phyloP scores from a whole-genome alignment of 2,329 filamentous ascomycete genomes.

The Neofusicoccum umdonicola region DNA sequence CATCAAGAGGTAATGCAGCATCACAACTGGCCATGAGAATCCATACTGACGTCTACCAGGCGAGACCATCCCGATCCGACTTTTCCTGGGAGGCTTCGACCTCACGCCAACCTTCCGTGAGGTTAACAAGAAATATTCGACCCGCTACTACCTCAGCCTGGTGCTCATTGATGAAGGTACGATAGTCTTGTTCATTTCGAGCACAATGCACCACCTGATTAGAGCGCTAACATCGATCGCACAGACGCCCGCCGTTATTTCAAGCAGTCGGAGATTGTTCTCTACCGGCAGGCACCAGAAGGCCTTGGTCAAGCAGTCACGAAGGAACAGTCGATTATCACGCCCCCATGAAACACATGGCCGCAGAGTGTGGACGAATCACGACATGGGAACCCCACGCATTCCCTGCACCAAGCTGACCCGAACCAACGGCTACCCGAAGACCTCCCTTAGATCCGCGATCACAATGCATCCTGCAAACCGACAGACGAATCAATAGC shows the following conservation, averaged over 20 bases:
- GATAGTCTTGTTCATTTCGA: constrained; percentile 20
- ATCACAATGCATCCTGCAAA: not conserved
- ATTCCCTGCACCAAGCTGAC: constrained; percentile 1
- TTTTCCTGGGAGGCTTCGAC: constrained; percentile 97
- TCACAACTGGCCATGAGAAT: not conserved
- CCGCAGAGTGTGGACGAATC: not conserved
- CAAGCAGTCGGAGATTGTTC: constrained; percentile 97
- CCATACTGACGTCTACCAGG: constrained; percentile 44
- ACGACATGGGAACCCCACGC: not conserved
- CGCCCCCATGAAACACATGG: constrained; percentile 2
- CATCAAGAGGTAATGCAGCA: constrained; percentile 70
- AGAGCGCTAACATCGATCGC: constrained; percentile 21
- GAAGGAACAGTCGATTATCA: constrained; percentile 39
- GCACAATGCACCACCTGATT: no score
- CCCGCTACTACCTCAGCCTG: constrained; percentile 92
- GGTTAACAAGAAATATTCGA: constrained; percentile 99
- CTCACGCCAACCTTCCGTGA: constrained; percentile 97
- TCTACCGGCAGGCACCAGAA: constrained; percentile 74
- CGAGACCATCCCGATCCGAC: constrained; percentile 90
- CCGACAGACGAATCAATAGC: not conserved
- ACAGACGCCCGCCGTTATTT: constrained; percentile 94
- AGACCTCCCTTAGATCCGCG: not conserved
- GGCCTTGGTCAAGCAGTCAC: constrained; percentile 48
- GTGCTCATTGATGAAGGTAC: constrained; percentile 92
- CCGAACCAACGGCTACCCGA: not conserved